phyloP scores from a whole-genome alignment of 768 basidiomycete genomes.

The Amylocystis lapponica region DNA sequence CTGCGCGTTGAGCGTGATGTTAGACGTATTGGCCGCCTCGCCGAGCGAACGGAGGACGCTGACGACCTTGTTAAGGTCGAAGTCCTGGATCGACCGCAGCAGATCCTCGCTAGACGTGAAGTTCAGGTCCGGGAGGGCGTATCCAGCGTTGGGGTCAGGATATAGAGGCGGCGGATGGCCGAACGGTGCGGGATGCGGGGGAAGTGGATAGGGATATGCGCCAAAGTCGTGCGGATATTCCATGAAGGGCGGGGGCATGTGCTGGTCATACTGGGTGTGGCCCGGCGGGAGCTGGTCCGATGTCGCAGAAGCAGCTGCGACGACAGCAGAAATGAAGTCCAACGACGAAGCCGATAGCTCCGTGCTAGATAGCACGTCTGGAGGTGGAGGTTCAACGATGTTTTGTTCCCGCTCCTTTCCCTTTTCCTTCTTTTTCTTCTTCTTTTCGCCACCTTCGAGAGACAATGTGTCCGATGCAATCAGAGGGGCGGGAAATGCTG shows the following conservation, averaged over 20 bases:
- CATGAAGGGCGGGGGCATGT: slow-evolving; percentile 21
- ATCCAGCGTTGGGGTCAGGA: slow-evolving; percentile 16
- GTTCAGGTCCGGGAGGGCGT: slow-evolving; percentile 30
- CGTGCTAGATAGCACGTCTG: slow-evolving; percentile 6
- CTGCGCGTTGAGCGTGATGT: slow-evolving; percentile 23
- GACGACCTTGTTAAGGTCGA: slow-evolving; percentile 69
- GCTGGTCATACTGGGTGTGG: slow-evolving; percentile 14
- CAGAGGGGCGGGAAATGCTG: neutral
- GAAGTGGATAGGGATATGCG: slow-evolving; percentile 30
- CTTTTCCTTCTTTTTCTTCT: slow-evolving; percentile 31
- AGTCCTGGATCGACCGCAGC: slow-evolving; percentile 62
- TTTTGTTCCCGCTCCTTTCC: slow-evolving; percentile 30
- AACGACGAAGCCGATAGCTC: slow-evolving; percentile 42
- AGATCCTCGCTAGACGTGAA: slow-evolving; percentile 66
- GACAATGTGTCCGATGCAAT: neutral
- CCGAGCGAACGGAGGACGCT: slow-evolving; percentile 59
- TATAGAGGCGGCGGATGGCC: slow-evolving; percentile 23
- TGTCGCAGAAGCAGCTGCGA: slow-evolving; percentile 56
- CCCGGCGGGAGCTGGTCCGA: slow-evolving; percentile 20
- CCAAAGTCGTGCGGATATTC: slow-evolving; percentile 24
- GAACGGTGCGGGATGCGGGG: slow-evolving; percentile 22
- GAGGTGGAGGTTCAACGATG: neutral
- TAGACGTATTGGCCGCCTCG: slow-evolving; percentile 46
- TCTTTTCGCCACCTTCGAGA: slow-evolving; percentile 10
- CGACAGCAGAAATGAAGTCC: slow-evolving; percentile 59